Evolutionary conservation across 2,329 filamentous ascomycete genomes (phyloP), one percentile per base, ranked within the genome.

Genomic region (Ceratocystis destructans): DNA sequence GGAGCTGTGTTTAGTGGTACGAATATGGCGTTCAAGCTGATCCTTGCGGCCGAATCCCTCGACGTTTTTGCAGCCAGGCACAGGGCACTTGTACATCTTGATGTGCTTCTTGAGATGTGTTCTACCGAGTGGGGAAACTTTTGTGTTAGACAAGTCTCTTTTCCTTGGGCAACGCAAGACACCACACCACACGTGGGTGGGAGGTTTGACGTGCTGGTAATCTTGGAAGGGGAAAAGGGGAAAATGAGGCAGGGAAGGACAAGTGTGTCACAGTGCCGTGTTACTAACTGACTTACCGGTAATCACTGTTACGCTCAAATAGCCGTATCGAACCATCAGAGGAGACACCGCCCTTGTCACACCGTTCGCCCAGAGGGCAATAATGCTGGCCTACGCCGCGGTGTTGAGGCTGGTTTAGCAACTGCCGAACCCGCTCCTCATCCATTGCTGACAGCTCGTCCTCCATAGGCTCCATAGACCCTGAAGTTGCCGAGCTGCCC

Each of bases 51-150:
- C 66, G 33, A 67, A 67, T n/a, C 66, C 66, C 45, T 67, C 66
- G 41, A 67, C 66, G 31, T 67, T 67, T 31, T 67, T 67, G 53
- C 66, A 67, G 50, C 66, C 66, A 3, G 53, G 50, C 5, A 67
- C 66, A 17, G 66, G 66, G 53, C 66, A 67, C 41, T 67, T 67
- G 61, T 67, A 67, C 66, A 67, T 67, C 28, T 67, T 67, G 66
- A 67, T 28, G 53, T 67, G 66, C 44, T 67, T 67, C 31, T 67
- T 67, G 12, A 67, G 62, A 41, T 67, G 66, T n/a, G 66, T 67
- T 61, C 66, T 67, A 64, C 22, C 45, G 5, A 33, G 33, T 28
- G 37, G 20, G 25, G 33, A 10, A n/a, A 22, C 6, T 33, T n/a
- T 10, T 61, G 28, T 41, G 62, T 64, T 64, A 67, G 20, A 57